Evolutionary conservation across 225 moss, liverwort and hornwort genomes (phyloP).

Genomic region (Anthoceros angustus): DNA sequence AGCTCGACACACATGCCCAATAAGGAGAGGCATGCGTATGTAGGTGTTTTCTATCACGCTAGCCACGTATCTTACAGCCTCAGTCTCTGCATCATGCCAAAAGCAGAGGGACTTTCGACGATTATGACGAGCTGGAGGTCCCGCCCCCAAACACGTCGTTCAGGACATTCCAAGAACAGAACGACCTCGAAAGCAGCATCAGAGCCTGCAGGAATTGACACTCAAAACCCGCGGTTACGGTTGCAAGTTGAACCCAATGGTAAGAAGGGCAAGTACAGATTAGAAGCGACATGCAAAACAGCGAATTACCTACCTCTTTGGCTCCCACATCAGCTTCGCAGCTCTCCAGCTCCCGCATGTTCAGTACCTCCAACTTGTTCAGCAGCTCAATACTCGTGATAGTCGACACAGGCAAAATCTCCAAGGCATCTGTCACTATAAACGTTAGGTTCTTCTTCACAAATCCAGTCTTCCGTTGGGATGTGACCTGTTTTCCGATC

Average conservation of each 20-base stretch:
- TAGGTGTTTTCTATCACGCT: no score
- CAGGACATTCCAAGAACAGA: no score
- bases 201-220: no score
- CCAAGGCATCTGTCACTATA: neutral
- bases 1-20: no score
- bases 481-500: neutral
- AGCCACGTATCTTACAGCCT: no score
- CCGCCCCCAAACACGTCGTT: no score
- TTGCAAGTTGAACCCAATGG: neutral
- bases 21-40: no score
- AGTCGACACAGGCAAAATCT: neutral
- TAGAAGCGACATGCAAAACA: neutral
- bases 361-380: neutral
- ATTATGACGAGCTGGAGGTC: no score
- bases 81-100: no score
- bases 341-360: neutral
- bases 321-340: neutral
- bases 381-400: neutral
- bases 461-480: neutral
- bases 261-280: neutral
- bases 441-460: neutral
- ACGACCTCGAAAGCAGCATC: no score
- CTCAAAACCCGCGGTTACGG: no score
- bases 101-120: no score
- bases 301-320: neutral